Evolutionary conservation across 345 rosid species (phyloP), one percentile per base, ranked within the genome.

Genomic region (Eucalyptus victrix): DNA sequence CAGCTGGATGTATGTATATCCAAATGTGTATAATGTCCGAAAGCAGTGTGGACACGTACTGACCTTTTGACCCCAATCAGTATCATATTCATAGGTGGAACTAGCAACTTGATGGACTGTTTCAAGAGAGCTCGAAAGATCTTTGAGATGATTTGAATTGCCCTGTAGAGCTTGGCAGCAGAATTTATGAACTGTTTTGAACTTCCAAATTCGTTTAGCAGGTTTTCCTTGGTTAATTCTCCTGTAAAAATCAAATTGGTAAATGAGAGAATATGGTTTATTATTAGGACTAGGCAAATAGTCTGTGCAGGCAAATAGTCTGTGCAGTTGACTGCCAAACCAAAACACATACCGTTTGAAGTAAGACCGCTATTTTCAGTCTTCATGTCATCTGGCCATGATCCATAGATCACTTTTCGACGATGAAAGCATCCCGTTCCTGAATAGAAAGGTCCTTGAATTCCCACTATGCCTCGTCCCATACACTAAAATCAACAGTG

Each of bases 351-450:
- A 65, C 30, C 58, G 5, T 67, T 50, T 12, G 37, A 67, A 4
- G 30, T 15, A 88, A 86, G 21, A 11, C 50, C 86, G 19, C 51
- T 17, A 51, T 30, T 90, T 92, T 87, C 91, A 53, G 17, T 62
- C 53, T 60, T 88, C 88, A 6, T 21, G 26, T 93, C 93, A 6
- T 92, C 89, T 1, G 96, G 93, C 87, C 91, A 89, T 9, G 90
- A 54, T 24, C 97, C 97, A 51, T 96, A 96, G 14, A 96, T 94
- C 24, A 95, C 95, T 93, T 94, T 93, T 88, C 97, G 91, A 86
- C 94, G 93, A n/a, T 93, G 97, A 51, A 96, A 92, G 37, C 97
- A 91, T 86, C 98, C 97, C 11, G 98, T 90, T 6, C 97, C 99
- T 1, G 7, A 50, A 30, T 96, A 97, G 3, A 47, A 9, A 6